These are phyloP conservation scores for Glaciozyma antarctica DNA, from an alignment of 768 basidiomycete genomes.

Conservation along the genomic window DNA sequence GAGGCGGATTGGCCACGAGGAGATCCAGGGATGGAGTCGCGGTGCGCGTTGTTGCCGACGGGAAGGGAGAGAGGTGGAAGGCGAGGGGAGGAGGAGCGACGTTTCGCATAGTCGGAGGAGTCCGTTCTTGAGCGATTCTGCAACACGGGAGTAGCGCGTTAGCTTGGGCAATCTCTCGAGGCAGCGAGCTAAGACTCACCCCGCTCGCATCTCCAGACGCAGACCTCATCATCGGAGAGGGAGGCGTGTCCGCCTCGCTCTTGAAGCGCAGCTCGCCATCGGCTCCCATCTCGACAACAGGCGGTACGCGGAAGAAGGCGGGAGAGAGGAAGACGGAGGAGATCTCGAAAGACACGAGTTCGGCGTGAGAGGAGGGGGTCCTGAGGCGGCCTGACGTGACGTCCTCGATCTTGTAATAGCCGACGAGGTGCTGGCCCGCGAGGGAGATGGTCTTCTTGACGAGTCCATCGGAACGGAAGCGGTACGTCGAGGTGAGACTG, in stretches of 20 bases:
- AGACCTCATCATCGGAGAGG: slow-evolving; percentile 11
- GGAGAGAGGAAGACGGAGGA: slow-evolving; percentile 78
- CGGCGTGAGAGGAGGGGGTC: slow-evolving; percentile 75
- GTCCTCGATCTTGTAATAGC: slow-evolving; percentile 88
- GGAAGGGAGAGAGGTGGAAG: background rate
- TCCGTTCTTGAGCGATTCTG: background rate
- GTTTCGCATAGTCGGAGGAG: background rate
- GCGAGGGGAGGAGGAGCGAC: slow-evolving; percentile 5
- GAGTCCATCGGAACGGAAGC: slow-evolving; percentile 84
- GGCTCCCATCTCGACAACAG: slow-evolving; percentile 71
- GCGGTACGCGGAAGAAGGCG: slow-evolving; percentile 82
- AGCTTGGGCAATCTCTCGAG: background rate
- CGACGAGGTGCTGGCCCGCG: slow-evolving; percentile 84
- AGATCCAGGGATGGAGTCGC: background rate
- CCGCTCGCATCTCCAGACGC: slow-evolving; percentile 14
- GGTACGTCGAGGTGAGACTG: slow-evolving; percentile 82
- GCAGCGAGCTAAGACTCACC: background rate
- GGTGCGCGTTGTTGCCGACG: background rate
- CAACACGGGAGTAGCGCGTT: too few species aligned
- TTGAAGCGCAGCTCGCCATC: slow-evolving; percentile 72
- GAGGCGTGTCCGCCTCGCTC: slow-evolving; percentile 25
- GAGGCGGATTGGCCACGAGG: slow-evolving; percentile 11
- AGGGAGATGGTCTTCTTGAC: slow-evolving; percentile 92
- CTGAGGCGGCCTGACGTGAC: slow-evolving; percentile 79
- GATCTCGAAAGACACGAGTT: slow-evolving; percentile 70